These are phyloP conservation scores for Penicillium glabrum DNA, from an alignment of 2,329 filamentous ascomycete species.

Conservation along the genomic window DNA sequence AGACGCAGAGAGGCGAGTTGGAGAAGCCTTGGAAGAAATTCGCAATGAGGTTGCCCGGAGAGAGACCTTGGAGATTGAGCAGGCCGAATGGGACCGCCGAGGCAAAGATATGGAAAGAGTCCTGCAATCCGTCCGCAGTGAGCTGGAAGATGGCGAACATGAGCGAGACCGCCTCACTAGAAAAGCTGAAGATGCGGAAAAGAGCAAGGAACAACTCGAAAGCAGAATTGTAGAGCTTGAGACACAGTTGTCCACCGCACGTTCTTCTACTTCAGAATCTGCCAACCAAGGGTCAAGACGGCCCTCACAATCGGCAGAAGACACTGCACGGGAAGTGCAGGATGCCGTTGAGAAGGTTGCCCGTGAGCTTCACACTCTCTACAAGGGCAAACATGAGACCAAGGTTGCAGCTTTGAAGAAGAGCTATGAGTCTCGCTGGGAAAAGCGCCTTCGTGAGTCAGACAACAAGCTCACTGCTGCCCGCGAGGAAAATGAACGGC, in stretches of 20 bases:
- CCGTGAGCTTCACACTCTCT: slow-evolving; percentile 86
- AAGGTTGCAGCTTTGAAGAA: slow-evolving; percentile 89
- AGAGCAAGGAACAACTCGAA: slow-evolving; percentile 49
- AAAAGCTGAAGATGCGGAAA: slow-evolving; percentile 75
- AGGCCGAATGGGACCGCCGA: slow-evolving; percentile 78
- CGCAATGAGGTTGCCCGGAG: slow-evolving; percentile 72
- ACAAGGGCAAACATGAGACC: slow-evolving; percentile 96
- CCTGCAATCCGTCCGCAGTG: slow-evolving; percentile 74
- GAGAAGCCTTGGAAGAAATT: slow-evolving; percentile 78
- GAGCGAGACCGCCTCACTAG: slow-evolving; percentile 77
- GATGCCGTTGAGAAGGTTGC: slow-evolving; percentile 85
- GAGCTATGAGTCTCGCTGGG: slow-evolving; percentile 80
- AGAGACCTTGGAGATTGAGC: slow-evolving; percentile 72
- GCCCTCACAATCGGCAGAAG: slow-evolving; percentile 43
- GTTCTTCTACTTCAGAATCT: slow-evolving; percentile 28
- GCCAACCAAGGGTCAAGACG: slow-evolving; percentile 28
- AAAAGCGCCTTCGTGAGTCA: slow-evolving; percentile 80
- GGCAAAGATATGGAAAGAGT: slow-evolving; percentile 83
- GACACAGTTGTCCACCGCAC: slow-evolving; percentile 45
- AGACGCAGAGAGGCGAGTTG: slow-evolving; percentile 89
- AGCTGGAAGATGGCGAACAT: slow-evolving; percentile 74
- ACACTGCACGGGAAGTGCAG: slow-evolving; percentile 69
- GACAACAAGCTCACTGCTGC: slow-evolving; percentile 70
- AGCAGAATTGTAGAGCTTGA: slow-evolving; percentile 47
- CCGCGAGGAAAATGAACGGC: slow-evolving; percentile 69